phyloP scores from a whole-genome alignment of 1,284 basidiomycete genomes.

The Thecaphora thlaspeos region DNA sequence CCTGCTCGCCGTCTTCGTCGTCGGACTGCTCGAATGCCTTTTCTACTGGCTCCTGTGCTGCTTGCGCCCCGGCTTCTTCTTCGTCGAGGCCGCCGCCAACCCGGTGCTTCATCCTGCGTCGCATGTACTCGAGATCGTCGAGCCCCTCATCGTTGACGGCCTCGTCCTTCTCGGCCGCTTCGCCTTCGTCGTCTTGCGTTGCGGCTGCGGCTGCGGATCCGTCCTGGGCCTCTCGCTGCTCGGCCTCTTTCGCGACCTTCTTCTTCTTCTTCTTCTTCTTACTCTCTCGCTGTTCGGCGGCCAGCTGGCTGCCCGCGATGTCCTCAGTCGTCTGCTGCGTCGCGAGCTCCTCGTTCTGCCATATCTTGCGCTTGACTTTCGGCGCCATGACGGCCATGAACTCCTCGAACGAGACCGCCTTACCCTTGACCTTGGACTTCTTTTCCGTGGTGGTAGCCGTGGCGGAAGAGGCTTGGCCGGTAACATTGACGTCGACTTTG shows the following conservation, averaged over 20 bases:
- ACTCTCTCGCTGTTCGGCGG: slow-evolving; percentile 19
- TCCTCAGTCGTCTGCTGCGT: slow-evolving; percentile 25
- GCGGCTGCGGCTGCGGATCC: slow-evolving; percentile 5
- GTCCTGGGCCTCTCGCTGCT: slow-evolving; percentile 3
- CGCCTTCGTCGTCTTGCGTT: too few relatives aligned
- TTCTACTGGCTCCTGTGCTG: too few relatives aligned
- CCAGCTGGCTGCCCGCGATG: slow-evolving; percentile 3
- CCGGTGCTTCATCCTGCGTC: slow-evolving; percentile 57
- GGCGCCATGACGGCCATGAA: slow-evolving; percentile 55
- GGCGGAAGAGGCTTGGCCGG: background rate
- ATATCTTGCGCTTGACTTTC: slow-evolving; percentile 49
- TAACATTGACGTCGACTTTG: slow-evolving; percentile 6
- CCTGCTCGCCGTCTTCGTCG: slow-evolving; percentile 30
- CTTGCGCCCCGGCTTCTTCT: background rate
- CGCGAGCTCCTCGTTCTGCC: slow-evolving; percentile 49
- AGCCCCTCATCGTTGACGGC: slow-evolving; percentile 45
- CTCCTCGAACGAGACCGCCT: slow-evolving; percentile 50
- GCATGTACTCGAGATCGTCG: slow-evolving; percentile 59
- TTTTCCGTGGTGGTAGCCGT: slow-evolving; percentile 1
- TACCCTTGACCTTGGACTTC: slow-evolving; percentile 20
- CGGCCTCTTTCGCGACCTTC: slow-evolving; percentile 9
- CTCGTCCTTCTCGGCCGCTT: slow-evolving; percentile 25
- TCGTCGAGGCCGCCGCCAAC: slow-evolving; percentile 42
- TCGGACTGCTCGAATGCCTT: slow-evolving; percentile 50
- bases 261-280: slow-evolving; percentile 26